These are phyloP conservation scores for Prunus mongolica DNA, from an alignment of 306 rosid genomes.

Conservation along the genomic window DNA sequence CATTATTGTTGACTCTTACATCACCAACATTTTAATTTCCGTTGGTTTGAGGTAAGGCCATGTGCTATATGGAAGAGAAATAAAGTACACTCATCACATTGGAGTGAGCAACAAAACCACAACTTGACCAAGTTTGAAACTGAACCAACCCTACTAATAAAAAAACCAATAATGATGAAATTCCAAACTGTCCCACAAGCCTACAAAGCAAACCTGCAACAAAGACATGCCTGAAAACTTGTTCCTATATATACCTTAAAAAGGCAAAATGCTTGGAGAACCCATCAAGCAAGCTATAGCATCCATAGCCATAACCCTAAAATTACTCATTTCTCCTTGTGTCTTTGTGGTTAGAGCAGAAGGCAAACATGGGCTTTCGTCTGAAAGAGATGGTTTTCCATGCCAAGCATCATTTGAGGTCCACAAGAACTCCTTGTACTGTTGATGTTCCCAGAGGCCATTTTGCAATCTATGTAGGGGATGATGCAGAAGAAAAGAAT, in stretches of 20 bases:
- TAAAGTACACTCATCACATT: not conserved
- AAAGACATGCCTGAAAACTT: not conserved
- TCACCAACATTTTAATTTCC: not conserved
- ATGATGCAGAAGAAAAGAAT: not conserved
- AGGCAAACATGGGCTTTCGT: slow-evolving; percentile 12
- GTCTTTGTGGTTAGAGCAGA: not conserved
- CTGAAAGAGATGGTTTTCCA: slow-evolving; percentile 20
- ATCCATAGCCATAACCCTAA: not conserved
- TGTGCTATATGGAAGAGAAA: not conserved
- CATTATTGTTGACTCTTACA: not conserved
- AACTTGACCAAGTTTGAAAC: not conserved
- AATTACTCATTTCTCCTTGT: not conserved
- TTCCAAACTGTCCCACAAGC: not conserved
- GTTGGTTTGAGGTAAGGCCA: not conserved
- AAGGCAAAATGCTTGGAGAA: not conserved
- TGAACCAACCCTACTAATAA: too few relatives aligned
- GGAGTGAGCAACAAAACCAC: not conserved
- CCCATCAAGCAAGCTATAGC: not conserved
- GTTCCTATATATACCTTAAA: not conserved
- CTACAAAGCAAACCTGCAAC: not conserved
- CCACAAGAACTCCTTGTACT: not conserved
- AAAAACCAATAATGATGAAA: too few relatives aligned
- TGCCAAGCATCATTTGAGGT: slow-evolving; percentile 5
- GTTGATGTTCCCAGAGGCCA: slow-evolving; percentile 22
- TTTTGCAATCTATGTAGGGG: slow-evolving; percentile 19